Conservation (phyloP, 345 rosid species). For the Tarenaya hassleriana region DNA sequence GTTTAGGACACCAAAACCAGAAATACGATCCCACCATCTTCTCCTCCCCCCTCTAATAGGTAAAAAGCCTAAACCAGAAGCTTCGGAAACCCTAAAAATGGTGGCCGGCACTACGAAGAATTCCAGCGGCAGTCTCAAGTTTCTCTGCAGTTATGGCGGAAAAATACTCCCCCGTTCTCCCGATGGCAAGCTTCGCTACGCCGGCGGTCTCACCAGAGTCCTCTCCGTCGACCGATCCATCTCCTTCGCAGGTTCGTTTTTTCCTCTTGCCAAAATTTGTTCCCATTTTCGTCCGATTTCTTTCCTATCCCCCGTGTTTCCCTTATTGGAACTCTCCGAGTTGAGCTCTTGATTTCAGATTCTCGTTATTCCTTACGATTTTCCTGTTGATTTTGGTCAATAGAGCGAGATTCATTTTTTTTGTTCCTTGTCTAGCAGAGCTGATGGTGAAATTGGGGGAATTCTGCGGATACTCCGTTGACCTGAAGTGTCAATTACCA, state of each 20-base stretch:
- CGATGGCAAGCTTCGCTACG: slow-evolving; percentile 88
- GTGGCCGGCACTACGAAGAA: slow-evolving; percentile 18
- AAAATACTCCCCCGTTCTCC: slow-evolving; percentile 74
- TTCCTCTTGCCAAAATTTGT: neutral
- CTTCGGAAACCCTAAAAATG: slow-evolving; percentile 19
- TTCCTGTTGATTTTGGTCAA: neutral
- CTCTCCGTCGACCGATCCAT: slow-evolving; percentile 67
- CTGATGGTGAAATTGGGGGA: slow-evolving; percentile 36
- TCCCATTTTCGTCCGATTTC: no score
- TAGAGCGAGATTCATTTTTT: neutral
- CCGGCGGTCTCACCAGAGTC: slow-evolving; percentile 86
- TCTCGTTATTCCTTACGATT: neutral
- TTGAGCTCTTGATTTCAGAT: neutral
- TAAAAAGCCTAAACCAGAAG: slow-evolving; percentile 2
- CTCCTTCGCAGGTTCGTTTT: slow-evolving; percentile 61
- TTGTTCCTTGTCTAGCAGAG: slow-evolving; percentile 21
- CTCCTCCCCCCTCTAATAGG: slow-evolving; percentile 2
- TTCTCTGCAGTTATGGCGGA: slow-evolving; percentile 90
- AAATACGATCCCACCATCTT: slow-evolving; percentile 5
- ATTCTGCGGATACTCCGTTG: slow-evolving; percentile 36
- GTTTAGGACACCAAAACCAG: slow-evolving; percentile 18
- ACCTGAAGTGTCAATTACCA: slow-evolving; percentile 36
- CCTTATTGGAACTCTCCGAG: no score
- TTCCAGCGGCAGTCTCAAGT: slow-evolving; percentile 34
- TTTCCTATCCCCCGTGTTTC: no score